A percentile compares a stretch with the other conserved stretches of the same genome.
phyloP scores from a whole-genome alignment of 768 basidiomycete species.

The Hygrocybe coccinea region DNA sequence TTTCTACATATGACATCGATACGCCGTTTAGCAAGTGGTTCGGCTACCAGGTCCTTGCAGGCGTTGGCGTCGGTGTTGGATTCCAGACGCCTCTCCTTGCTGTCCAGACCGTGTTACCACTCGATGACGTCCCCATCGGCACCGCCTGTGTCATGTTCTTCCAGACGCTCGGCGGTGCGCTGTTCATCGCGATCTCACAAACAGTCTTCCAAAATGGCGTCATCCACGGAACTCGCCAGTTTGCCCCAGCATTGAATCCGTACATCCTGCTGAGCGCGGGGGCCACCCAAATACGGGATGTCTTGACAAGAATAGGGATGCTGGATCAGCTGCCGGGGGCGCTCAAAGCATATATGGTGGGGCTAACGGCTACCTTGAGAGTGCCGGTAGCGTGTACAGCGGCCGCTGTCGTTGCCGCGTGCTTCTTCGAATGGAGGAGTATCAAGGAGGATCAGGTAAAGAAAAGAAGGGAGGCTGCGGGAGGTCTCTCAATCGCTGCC shows the following conservation, averaged over 20 bases:
- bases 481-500: slow-evolving; percentile 1
- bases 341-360: slow-evolving; percentile 5
- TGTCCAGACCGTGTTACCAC: slow-evolving; percentile 14
- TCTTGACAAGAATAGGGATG: neutral
- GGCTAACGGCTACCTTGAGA: neutral
- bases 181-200: slow-evolving; percentile 19
- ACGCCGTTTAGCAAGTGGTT: slow-evolving; percentile 17
- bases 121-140: slow-evolving; percentile 13
- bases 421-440: slow-evolving; percentile 7
- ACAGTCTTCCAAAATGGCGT: slow-evolving; percentile 16
- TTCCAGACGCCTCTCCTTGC: slow-evolving; percentile 18
- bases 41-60: slow-evolving; percentile 20
- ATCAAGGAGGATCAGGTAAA: slow-evolving; percentile 1
- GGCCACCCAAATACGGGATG: neutral
- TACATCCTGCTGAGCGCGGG: neutral
- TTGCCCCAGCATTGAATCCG: slow-evolving; percentile 1
- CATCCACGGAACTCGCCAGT: neutral
- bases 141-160: slow-evolving; percentile 17
- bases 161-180: slow-evolving; percentile 16
- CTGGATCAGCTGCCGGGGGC: neutral
- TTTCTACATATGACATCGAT: slow-evolving; percentile 26
- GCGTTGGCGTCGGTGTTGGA: slow-evolving; percentile 27
- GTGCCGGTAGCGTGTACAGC: slow-evolving; percentile 1
- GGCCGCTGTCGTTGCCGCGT: neutral
- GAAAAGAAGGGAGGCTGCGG: neutral